Evolutionary conservation across 139 green algal genomes (phyloP), one percentile per base, ranked within the genome.

Genomic region (Chlorella sp.): DNA sequence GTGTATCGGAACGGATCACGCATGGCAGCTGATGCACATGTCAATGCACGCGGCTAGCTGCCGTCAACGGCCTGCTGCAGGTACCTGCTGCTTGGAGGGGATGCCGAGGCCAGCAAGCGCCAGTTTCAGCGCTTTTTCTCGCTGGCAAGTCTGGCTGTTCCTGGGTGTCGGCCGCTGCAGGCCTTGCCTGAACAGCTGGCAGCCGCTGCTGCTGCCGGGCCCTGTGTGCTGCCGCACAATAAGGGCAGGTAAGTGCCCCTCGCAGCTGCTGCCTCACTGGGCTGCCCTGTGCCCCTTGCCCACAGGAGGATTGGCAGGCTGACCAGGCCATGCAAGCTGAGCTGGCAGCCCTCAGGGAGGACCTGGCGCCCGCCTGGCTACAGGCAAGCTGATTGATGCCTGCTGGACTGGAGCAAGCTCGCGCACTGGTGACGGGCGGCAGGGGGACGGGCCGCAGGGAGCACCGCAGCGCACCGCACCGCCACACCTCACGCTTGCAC

Each of bases 91-190:
- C 90, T 92, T 56, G 88, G 89, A 7, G 74, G 58, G 22, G 86
- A 92, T 36, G 24, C 44, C 0, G 78, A 85, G 46, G 81, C 64
- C 6, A 87, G 72, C 30, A 64, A 74, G 58, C 26, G 64, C 3
- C 89, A 94, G 73, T 94, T 94, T 62, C 22, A 87, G 17, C 65
- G 83, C 2, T 92, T 94, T 64, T 94, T 94, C 83, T 81, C 83
- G 17, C 38, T 76, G 60, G 74, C 74, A 44, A 64, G 64, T 60
- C 2, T 60, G n/a, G n/a, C n/a, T n/a, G n/a, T n/a, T n/a, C n/a
- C 77, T 32, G n/a, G 41, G 73, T 58, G 73, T 8, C 3, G 43
- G 2, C 20, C 30, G 73, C 41, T 36, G 60, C 26, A 26, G 56
- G 11, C 56, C 56, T n/a, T 20, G 56, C 56, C 16, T 24, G 11